Evolutionary conservation across 2,329 filamentous ascomycete species (phyloP).

Genomic region (Aspergillus ruber): DNA sequence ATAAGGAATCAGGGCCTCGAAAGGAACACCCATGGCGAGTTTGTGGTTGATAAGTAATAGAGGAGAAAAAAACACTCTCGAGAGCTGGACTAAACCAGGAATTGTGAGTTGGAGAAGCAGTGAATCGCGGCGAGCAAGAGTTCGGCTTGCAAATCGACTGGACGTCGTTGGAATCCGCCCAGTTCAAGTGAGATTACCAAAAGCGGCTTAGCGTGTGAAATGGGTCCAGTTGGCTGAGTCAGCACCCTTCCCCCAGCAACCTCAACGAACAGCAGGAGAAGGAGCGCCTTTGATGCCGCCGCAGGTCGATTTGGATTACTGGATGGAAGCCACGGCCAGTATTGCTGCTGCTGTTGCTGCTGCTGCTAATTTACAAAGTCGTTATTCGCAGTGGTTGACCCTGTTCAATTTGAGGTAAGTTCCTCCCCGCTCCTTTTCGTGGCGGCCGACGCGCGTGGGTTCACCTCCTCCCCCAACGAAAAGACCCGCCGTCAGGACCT

Average conservation of each 20-base stretch:
- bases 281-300: constrained; percentile 20
- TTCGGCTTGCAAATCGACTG: not conserved
- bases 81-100: constrained; percentile 7
- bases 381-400: not conserved
- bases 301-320: constrained; percentile 25
- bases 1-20: constrained; percentile 60
- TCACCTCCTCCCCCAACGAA: not conserved
- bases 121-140: constrained; percentile 6
- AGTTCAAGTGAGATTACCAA: constrained; percentile 21
- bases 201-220: constrained; percentile 23
- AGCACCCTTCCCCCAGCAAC: constrained; percentile 29
- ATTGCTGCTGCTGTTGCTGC: constrained; percentile 12
- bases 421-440: not conserved
- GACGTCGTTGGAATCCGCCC: constrained; percentile 11
- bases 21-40: constrained; percentile 58
- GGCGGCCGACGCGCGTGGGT: not conserved
- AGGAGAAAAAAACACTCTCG: constrained; percentile 7
- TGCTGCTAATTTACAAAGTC: not conserved
- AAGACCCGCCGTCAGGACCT: not conserved
- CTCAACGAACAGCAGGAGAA: constrained; percentile 27
- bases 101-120: constrained; percentile 2
- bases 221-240: constrained; percentile 24
- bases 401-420: not conserved
- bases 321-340: constrained; percentile 16
- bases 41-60: constrained; percentile 3